Base-by-base conservation (phyloP, 345 rosid genomes). In the Reutealis trisperma region DNA sequence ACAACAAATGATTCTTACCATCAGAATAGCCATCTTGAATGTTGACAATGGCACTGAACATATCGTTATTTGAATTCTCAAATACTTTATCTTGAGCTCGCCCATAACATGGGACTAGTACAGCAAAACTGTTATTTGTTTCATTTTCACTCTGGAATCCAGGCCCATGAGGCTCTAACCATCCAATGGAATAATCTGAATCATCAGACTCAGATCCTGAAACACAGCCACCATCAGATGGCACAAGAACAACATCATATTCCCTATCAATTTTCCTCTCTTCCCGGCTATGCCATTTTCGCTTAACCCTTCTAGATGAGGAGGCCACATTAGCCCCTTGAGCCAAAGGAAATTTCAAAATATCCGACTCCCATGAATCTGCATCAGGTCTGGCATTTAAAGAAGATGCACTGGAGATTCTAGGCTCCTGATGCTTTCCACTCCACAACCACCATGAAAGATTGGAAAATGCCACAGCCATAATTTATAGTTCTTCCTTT, bases 151-250 rank as follows among this genome's bases (percentile, higher is more conserved):
- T 86, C 73, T 61, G 85, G 81, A 91, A 89, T 61, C 81, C 91
- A 69, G 92, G 84, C 45, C 92, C 96, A 81, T 88, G 96, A 72
- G 96, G 96, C 78, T 91, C 96, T 78, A 88, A 67, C 96, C 96
- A 91, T 78, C 96, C 96, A 66, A 89, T 85, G 6, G 96, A 91
- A 83, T 88, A 91, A 82, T 91, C 96, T 0, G 89, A 88, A 76
- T 77, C 93, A 80, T 89, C 93, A 9, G 96, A 87, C 74, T 91
- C 96, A 27, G 96, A 88, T 24, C 92, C 96, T 1, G 92, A 91
- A 77, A 91, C 85, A 79, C 93, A 89, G 51, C 87, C 90, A 77
- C 90, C 92, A 83, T 91, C 96, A 18, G 96, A 85, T 64, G 96
- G 92, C 74, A 91, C 96, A 25, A 91, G 88, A 81, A 91, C 96